phyloP scores from a whole-genome alignment of 2,329 filamentous ascomycete genomes.

The Sclerotinia nivalis region DNA sequence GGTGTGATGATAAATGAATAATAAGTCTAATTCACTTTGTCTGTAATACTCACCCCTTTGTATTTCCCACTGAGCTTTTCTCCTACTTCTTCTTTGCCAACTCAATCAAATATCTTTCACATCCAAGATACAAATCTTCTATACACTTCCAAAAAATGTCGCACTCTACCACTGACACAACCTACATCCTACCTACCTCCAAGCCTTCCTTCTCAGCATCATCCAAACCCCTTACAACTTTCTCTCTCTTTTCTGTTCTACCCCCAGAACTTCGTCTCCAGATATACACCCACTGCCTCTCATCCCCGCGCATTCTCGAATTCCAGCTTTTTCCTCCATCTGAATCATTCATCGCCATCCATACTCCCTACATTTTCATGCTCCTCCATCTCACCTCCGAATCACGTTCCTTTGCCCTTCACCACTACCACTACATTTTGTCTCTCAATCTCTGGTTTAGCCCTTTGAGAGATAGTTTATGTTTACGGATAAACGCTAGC shows the following conservation, averaged over 20 bases:
- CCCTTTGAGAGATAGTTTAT: not conserved
- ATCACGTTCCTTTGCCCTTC: slow-evolving; percentile 6
- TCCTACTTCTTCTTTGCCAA: not conserved
- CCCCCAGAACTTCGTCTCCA: not conserved
- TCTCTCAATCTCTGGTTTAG: slow-evolving; percentile 6
- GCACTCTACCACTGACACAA: not conserved
- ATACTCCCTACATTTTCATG: slow-evolving; percentile 2
- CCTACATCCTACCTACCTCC: not conserved
- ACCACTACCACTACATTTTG: slow-evolving; percentile 1
- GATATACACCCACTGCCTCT: not conserved
- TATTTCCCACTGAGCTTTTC: not conserved
- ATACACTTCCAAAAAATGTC: not conserved
- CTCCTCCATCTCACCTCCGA: slow-evolving; percentile 7
- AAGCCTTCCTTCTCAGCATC: not conserved
- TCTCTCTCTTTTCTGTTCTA: slow-evolving; percentile 3
- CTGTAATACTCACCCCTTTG: not conserved
- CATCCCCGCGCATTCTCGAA: slow-evolving; percentile 1
- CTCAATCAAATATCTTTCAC: not conserved
- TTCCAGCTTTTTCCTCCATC: not conserved
- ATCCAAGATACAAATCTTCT: not conserved
- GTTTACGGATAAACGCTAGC: not conserved
- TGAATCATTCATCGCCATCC: slow-evolving; percentile 6
- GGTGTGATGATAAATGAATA: not conserved
- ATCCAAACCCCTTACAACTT: not conserved
- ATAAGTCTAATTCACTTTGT: not conserved